phyloP scores from a whole-genome alignment of 78 protist species.

The Dictyostelium discoideum region DNA sequence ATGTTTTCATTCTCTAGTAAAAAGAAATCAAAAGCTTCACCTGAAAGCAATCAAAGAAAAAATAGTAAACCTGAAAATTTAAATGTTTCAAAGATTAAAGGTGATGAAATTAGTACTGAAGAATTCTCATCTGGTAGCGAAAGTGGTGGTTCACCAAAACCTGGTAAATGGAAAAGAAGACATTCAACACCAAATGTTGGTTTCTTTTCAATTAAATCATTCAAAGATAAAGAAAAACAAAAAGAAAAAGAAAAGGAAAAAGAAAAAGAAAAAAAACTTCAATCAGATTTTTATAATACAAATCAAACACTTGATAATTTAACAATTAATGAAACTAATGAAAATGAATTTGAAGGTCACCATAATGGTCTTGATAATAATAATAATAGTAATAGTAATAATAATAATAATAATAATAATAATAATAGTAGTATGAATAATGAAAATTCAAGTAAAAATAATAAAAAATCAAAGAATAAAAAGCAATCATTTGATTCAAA shows the following conservation, averaged over 20 bases:
- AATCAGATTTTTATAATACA: neutral
- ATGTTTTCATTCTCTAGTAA: neutral
- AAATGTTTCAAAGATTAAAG: neutral
- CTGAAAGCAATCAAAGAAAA: neutral
- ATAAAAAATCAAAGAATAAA: neutral
- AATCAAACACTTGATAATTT: neutral
- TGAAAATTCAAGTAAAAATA: neutral
- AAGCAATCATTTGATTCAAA: neutral
- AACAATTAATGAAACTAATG: constrained; percentile 6
- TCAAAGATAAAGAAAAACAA: constrained; percentile 19
- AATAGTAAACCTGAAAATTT: neutral
- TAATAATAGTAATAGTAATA: neutral
- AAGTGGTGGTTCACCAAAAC: neutral
- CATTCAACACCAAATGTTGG: constrained; percentile 52
- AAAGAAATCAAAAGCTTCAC: neutral
- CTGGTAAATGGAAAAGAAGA: constrained; percentile 33
- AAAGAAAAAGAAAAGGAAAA: constrained; percentile 4
- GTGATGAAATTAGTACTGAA: neutral
- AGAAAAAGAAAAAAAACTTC: neutral
- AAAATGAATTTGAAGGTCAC: neutral
- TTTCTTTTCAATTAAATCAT: constrained; percentile 16
- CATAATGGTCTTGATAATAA: neutral
- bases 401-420: neutral
- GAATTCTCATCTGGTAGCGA: neutral
- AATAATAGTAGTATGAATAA: neutral